Conservation (phyloP, 495 filamentous ascomycete species). For the Penicillium silybi region DNA sequence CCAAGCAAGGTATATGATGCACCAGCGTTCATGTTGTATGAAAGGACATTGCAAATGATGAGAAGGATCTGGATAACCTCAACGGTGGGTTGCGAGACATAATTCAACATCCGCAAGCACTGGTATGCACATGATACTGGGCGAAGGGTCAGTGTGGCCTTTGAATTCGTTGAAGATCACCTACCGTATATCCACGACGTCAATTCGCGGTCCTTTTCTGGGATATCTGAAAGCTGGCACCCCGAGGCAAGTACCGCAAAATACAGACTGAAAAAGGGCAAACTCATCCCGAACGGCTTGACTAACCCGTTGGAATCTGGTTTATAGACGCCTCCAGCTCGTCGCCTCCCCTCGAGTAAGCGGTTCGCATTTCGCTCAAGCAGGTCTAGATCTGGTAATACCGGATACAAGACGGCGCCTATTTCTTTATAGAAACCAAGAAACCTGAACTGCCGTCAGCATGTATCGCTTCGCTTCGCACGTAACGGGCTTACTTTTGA, state of each 20-base stretch:
- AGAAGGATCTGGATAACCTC: conserved; percentile 56
- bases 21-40: conserved; percentile 62
- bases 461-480: neutral
- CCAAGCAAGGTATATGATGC: conserved; percentile 58
- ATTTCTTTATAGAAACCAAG: conserved; percentile 73
- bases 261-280: conserved; percentile 44
- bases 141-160: conserved; percentile 8
- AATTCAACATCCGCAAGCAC: conserved; percentile 59
- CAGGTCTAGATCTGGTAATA: conserved; percentile 63
- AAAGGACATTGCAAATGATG: conserved; percentile 57
- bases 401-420: conserved; percentile 74
- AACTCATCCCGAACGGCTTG: conserved; percentile 42
- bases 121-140: conserved; percentile 60
- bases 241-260: conserved; percentile 80
- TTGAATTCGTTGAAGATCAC: conserved; percentile 8
- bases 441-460: conserved; percentile 42
- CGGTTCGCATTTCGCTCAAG: conserved; percentile 62
- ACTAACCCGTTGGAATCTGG: conserved; percentile 35
- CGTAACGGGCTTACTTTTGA: conserved; percentile 42
- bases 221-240: conserved; percentile 69
- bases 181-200: conserved; percentile 58
- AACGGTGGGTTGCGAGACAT: conserved; percentile 53
- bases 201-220: conserved; percentile 53
- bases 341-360: conserved; percentile 62
- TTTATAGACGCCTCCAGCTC: conserved; percentile 41